Percentiles rank a stretch among this genome's conserved stretches.
Evolutionary conservation across 2,329 filamentous ascomycete genomes (phyloP).

Genomic region (Chaetomium sp.): DNA sequence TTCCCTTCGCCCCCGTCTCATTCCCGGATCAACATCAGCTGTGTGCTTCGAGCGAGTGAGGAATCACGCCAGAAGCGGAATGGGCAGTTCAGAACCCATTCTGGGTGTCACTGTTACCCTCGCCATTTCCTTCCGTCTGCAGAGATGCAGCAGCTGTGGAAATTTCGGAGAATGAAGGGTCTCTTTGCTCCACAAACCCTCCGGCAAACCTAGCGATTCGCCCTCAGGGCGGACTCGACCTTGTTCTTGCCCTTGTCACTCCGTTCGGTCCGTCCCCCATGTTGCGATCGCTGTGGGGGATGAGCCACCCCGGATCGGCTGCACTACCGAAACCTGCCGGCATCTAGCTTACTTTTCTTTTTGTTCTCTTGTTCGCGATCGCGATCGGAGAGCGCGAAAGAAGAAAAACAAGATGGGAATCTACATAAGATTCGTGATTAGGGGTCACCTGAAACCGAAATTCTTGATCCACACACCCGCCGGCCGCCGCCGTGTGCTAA

Average conservation of each 20-base stretch:
- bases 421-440: not conserved
- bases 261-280: conserved; percentile 22
- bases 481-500: not conserved
- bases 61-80: conserved; percentile 17
- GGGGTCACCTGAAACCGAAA: not conserved
- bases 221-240: not conserved
- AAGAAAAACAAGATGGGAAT: not conserved
- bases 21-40: conserved; percentile 2
- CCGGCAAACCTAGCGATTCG: conserved; percentile 31
- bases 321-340: conserved; percentile 23
- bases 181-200: not conserved
- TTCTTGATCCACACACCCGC: not conserved
- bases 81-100: conserved; percentile 8
- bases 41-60: not conserved
- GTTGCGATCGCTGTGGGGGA: conserved; percentile 20
- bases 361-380: conserved; percentile 9
- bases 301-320: conserved; percentile 21
- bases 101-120: conserved; percentile 5
- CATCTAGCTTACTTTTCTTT: conserved; percentile 15
- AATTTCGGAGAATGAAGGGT: not conserved
- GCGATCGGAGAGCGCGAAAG: not conserved
- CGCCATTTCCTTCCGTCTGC: not conserved
- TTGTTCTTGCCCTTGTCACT: not conserved
- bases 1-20: conserved; percentile 7
- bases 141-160: conserved; percentile 5